Percentiles rank a stretch among this genome's conserved stretches.
Conservation (phyloP, 2,329 filamentous ascomycete genomes). For the Clonostachys rhizophaga region DNA sequence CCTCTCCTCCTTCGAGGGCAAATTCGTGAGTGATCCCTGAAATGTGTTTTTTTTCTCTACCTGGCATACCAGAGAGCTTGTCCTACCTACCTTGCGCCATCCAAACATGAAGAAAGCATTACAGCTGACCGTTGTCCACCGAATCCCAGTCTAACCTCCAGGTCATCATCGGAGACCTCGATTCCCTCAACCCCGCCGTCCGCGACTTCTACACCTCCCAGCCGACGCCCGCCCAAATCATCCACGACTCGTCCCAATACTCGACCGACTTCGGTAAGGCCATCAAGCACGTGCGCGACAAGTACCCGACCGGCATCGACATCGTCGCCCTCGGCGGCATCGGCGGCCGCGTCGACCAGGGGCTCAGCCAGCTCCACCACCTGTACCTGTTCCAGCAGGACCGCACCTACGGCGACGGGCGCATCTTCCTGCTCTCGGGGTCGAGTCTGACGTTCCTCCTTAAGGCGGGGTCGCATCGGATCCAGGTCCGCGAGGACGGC, state of each 20-base stretch:
- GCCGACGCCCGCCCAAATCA: slow-evolving; percentile 47
- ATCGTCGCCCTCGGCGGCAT: slow-evolving; percentile 83
- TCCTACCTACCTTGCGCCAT: background rate
- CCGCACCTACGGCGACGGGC: slow-evolving; percentile 42
- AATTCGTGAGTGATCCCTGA: slow-evolving; percentile 27
- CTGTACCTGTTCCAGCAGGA: slow-evolving; percentile 61
- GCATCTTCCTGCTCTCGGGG: slow-evolving; percentile 76
- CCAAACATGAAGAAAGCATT: background rate
- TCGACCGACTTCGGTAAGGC: slow-evolving; percentile 91
- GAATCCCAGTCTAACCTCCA: slow-evolving; percentile 51
- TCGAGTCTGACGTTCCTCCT: slow-evolving; percentile 80
- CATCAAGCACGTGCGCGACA: slow-evolving; percentile 50
- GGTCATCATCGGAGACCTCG: slow-evolving; percentile 83
- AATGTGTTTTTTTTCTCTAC: background rate
- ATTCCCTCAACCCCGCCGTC: slow-evolving; percentile 67
- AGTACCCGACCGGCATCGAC: slow-evolving; percentile 36
- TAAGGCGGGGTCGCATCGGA: slow-evolving; percentile 60
- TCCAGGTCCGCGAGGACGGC: slow-evolving; percentile 53
- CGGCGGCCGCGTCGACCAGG: slow-evolving; percentile 89
- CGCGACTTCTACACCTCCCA: slow-evolving; percentile 61
- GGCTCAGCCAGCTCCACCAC: slow-evolving; percentile 83
- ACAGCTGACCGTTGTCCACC: background rate
- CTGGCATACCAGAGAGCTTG: background rate
- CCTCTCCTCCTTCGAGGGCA: slow-evolving; percentile 32
- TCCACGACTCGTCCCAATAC: slow-evolving; percentile 74